phyloP scores from a whole-genome alignment of 768 basidiomycete species.

The Plicaturopsis crispa region DNA sequence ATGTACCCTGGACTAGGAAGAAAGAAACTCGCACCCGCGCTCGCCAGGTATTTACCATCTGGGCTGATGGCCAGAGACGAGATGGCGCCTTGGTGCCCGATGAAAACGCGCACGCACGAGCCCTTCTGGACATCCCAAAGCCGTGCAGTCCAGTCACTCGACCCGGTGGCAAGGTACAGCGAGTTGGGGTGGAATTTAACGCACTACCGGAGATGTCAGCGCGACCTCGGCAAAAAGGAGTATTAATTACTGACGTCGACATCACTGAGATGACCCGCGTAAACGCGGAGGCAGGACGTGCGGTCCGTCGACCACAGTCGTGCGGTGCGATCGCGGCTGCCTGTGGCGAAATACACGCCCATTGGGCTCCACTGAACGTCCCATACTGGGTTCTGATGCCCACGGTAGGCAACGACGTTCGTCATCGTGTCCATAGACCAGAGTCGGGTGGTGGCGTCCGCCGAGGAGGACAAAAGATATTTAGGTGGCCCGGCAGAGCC shows the following conservation, averaged over 20 bases:
- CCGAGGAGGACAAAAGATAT: slow-evolving; percentile 86
- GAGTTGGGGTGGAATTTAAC: slow-evolving; percentile 97
- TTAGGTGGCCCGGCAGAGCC: slow-evolving; percentile 84
- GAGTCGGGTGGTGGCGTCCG: slow-evolving; percentile 83
- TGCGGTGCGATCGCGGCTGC: slow-evolving; percentile 89
- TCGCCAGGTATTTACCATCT: slow-evolving; percentile 90
- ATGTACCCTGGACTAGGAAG: slow-evolving; percentile 2
- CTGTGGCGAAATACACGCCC: slow-evolving; percentile 98
- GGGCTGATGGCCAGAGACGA: slow-evolving; percentile 86
- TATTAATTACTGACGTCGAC: slow-evolving; percentile 70
- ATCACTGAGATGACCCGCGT: slow-evolving; percentile 93
- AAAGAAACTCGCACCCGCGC: slow-evolving; percentile 49
- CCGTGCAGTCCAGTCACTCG: slow-evolving; percentile 92
- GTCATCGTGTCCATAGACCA: slow-evolving; percentile 96
- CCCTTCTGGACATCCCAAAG: slow-evolving; percentile 99
- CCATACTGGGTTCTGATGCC: slow-evolving; percentile 97
- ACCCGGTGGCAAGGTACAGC: slow-evolving; percentile 93
- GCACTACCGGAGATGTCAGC: slow-evolving; percentile 44
- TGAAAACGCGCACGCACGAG: slow-evolving; percentile 87
- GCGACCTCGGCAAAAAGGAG: not conserved
- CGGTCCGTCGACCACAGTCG: slow-evolving; percentile 95
- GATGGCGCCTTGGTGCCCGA: slow-evolving; percentile 88
- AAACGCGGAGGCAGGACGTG: slow-evolving; percentile 78
- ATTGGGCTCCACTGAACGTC: slow-evolving; percentile 98
- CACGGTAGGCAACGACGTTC: slow-evolving; percentile 89